Evolutionary conservation across 495 filamentous ascomycete species (phyloP).

Genomic region (Aspergillus bertholletiae): DNA sequence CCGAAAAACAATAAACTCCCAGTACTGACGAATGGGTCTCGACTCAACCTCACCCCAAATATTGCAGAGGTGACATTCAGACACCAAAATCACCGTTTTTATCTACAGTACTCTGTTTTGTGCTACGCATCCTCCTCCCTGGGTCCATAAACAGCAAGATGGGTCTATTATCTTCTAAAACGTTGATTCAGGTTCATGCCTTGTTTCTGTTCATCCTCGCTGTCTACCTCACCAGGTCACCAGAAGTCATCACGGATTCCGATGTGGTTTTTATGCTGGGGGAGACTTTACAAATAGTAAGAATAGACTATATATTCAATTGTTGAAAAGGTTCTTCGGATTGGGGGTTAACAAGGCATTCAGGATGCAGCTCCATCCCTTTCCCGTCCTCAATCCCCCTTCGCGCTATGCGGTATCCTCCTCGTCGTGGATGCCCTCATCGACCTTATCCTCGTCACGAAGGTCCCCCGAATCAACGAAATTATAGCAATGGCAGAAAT

Average conservation of each 20-base stretch:
- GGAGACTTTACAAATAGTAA: conserved; percentile 74
- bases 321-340: not conserved
- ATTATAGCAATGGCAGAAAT: conserved; percentile 33
- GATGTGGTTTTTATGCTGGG: conserved; percentile 80
- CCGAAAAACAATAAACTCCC: not conserved
- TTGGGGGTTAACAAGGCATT: not conserved
- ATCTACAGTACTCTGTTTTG: not conserved
- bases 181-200: conserved; percentile 72
- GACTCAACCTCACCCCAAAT: not conserved
- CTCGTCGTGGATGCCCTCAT: conserved; percentile 63
- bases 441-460: conserved; percentile 69
- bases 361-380: conserved; percentile 51
- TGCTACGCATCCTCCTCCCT: not conserved
- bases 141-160: conserved; percentile 41
- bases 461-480: conserved; percentile 37
- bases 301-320: conserved; percentile 14
- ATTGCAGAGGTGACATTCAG: not conserved
- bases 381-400: conserved; percentile 58
- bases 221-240: conserved; percentile 76
- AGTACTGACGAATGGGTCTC: not conserved
- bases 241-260: conserved; percentile 67
- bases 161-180: conserved; percentile 72
- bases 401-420: conserved; percentile 67
- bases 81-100: not conserved
- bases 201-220: conserved; percentile 79